Conservation (phyloP, 202 grass and related monocot genomes). For the Saccharum hybrid region DNA sequence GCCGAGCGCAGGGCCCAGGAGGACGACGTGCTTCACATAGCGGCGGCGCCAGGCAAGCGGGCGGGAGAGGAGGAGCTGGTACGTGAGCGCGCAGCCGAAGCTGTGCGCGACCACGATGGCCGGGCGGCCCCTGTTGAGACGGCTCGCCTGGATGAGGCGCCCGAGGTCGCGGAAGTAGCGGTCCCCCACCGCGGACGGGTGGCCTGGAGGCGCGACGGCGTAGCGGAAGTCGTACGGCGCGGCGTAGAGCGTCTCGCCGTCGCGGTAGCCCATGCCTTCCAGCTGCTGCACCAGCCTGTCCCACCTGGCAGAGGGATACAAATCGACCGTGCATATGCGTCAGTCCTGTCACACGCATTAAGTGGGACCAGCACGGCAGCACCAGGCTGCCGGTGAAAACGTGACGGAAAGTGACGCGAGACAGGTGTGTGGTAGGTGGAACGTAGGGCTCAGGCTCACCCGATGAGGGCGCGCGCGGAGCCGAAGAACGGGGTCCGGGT, state of each 20-base stretch:
- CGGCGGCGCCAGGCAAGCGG: constrained; percentile 56
- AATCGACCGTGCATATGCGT: background rate
- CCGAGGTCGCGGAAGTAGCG: constrained; percentile 50
- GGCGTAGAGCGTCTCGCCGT: constrained; percentile 56
- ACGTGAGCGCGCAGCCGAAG: constrained; percentile 55
- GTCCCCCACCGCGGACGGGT: constrained; percentile 47
- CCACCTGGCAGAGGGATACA: constrained; percentile 36
- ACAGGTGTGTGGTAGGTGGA: background rate
- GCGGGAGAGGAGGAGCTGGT: constrained; percentile 56
- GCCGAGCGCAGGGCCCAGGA: constrained; percentile 52
- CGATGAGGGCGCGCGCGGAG: constrained; percentile 49
- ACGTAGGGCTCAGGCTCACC: background rate
- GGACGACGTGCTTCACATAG: constrained; percentile 43
- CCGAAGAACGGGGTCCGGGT: constrained; percentile 61
- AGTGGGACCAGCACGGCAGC: background rate
- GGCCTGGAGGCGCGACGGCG: constrained; percentile 52
- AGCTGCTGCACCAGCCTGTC: constrained; percentile 39
- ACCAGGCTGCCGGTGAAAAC: background rate
- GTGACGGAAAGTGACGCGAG: background rate
- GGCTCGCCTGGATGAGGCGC: constrained; percentile 34
- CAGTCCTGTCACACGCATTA: background rate
- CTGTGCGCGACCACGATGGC: constrained; percentile 53
- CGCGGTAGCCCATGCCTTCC: constrained; percentile 55
- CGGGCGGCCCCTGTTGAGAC: constrained; percentile 16
- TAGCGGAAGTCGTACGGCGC: constrained; percentile 92